Evolutionary conservation across 257 asterid species (phyloP).

Genomic region (Solanum chiquidenum): DNA sequence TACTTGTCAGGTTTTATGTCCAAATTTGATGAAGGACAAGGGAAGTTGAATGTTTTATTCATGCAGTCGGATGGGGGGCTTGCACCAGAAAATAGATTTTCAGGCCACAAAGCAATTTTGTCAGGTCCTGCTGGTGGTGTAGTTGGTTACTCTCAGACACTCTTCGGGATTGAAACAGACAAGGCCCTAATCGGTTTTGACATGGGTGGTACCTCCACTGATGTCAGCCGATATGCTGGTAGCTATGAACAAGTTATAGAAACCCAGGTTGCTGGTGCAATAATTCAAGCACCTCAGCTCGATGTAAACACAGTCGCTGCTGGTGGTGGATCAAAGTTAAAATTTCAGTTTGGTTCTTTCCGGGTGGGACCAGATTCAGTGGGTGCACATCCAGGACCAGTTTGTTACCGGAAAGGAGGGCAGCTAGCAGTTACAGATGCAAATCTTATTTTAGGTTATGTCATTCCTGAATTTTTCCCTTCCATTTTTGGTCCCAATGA

Average conservation of each 20-base stretch:
- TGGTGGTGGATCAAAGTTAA: conserved; percentile 94
- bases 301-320: conserved; percentile 98
- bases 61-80: conserved; percentile 99
- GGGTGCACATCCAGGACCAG: conserved; percentile 98
- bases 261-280: conserved; percentile 87
- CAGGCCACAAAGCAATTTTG: conserved; percentile 96
- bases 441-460: conserved; percentile 74
- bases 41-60: conserved; percentile 65
- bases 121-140: conserved; percentile 99
- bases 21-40: conserved; percentile 72
- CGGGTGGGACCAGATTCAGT: conserved; percentile 97
- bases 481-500: conserved; percentile 90
- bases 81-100: conserved; percentile 89
- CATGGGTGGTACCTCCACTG: conserved; percentile 99
- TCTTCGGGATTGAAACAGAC: conserved; percentile 65
- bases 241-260: conserved; percentile 85
- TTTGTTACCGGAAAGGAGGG: conserved; percentile 92
- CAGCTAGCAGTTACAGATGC: conserved; percentile 92
- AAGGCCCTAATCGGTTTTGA: conserved; percentile 95
- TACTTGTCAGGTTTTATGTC: conserved; percentile 86
- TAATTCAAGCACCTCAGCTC: conserved; percentile 96
- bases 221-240: conserved; percentile 95
- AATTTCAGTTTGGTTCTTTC: conserved; percentile 90
- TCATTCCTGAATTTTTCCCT: conserved; percentile 84
- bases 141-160: conserved; percentile 95